These are phyloP conservation scores for Phytophthora palmivora DNA, from an alignment of 352 stramenopile genomes.

Conservation along the genomic window DNA sequence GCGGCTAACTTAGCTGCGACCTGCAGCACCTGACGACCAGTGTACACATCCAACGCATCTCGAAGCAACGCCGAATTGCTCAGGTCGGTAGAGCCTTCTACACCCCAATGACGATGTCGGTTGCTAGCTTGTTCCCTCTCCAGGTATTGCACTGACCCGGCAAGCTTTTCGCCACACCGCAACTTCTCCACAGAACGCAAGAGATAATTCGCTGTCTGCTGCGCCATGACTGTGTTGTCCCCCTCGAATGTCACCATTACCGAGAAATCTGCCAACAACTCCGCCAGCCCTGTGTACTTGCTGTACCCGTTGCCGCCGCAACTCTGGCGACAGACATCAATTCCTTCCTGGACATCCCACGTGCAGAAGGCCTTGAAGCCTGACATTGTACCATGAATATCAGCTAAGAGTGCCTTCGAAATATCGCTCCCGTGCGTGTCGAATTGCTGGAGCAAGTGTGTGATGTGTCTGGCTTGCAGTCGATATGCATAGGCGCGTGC, in stretches of 20 bases:
- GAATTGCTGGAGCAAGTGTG: conserved; percentile 83
- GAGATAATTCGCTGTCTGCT: conserved; percentile 90
- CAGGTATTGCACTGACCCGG: conserved; percentile 72
- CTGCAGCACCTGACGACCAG: conserved; percentile 52
- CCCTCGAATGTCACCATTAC: conserved; percentile 97
- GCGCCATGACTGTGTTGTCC: conserved; percentile 97
- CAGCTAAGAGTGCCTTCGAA: conserved; percentile 76
- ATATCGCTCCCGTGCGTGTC: conserved; percentile 78
- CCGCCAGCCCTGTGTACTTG: conserved; percentile 88
- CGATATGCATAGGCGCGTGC: conserved; percentile 93
- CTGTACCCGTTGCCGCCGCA: conserved; percentile 97
- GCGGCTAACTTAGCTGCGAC: conserved; percentile 47
- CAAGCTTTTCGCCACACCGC: conserved; percentile 51
- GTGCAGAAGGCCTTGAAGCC: conserved; percentile 95
- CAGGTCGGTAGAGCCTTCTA: conserved; percentile 38
- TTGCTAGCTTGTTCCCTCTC: conserved; percentile 39
- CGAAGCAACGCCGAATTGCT: conserved; percentile 39
- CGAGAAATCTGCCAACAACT: conserved; percentile 93
- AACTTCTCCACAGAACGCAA: conserved; percentile 67
- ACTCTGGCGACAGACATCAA: conserved; percentile 95
- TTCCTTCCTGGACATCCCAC: conserved; percentile 88
- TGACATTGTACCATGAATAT: conserved; percentile 95
- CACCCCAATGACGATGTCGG: conserved; percentile 38
- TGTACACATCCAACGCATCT: conserved; percentile 63
- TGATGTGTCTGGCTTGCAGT: conserved; percentile 91